A percentile compares a stretch with the other conserved stretches of the same genome.
phyloP scores from a whole-genome alignment of 2,329 filamentous ascomycete species.

The Cercospora berteroae region DNA sequence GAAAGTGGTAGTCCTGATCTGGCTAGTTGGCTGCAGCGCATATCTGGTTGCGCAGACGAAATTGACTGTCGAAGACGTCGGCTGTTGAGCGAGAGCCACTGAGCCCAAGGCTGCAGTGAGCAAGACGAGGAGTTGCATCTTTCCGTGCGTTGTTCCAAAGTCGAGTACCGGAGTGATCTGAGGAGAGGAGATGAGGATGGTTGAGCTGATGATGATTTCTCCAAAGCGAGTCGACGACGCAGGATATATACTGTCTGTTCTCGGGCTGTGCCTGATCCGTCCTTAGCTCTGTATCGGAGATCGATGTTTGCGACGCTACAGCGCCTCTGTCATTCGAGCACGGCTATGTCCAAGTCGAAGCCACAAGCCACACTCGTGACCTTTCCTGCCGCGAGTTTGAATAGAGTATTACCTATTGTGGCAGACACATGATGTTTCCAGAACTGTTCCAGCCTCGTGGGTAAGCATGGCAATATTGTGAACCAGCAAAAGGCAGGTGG shows the following conservation, averaged over 20 bases:
- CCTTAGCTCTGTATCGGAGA: neutral
- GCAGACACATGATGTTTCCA: neutral
- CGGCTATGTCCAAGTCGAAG: neutral
- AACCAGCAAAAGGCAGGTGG: neutral
- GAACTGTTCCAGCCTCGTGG: neutral
- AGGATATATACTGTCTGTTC: slow-evolving; percentile 4
- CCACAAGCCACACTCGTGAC: slow-evolving; percentile 5
- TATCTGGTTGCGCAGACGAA: slow-evolving; percentile 7
- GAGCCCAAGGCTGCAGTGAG: slow-evolving; percentile 5
- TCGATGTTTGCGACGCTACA: neutral
- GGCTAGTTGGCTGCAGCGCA: neutral
- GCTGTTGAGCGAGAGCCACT: slow-evolving; percentile 4
- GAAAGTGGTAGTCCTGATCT: slow-evolving; percentile 8
- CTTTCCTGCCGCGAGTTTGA: neutral
- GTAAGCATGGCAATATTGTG: neutral
- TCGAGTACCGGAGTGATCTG: neutral
- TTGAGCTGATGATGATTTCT: slow-evolving; percentile 9
- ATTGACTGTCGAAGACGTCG: slow-evolving; percentile 7
- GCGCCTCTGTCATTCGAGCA: neutral
- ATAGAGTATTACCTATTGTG: neutral
- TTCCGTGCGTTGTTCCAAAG: neutral
- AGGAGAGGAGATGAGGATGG: neutral
- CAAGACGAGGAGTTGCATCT: slow-evolving; percentile 10
- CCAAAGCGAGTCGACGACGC: neutral
- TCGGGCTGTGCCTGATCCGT: neutral